Conservation (phyloP, 306 rosid species). For the Pachyrhizus erosus region DNA sequence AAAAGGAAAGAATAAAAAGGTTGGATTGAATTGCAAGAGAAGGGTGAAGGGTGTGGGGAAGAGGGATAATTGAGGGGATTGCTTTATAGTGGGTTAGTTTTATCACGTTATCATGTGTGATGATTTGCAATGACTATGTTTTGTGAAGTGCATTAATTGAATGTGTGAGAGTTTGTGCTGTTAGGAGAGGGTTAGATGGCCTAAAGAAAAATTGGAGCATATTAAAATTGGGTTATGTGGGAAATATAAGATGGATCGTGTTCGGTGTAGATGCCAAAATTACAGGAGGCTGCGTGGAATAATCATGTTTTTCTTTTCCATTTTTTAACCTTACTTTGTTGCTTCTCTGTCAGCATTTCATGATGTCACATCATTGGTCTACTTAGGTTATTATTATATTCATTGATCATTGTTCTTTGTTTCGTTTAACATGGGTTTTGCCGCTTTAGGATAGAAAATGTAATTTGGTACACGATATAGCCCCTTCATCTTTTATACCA, state of each 20-base stretch:
- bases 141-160: constrained; percentile 24
- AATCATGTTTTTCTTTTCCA: not conserved
- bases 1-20: not conserved
- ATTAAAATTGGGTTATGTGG: not conserved
- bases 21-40: not conserved
- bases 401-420: not conserved
- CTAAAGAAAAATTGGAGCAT: constrained; percentile 31
- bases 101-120: constrained; percentile 49
- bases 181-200: constrained; percentile 58
- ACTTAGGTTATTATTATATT: not conserved
- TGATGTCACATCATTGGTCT: constrained; percentile 19
- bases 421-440: not conserved
- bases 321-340: not conserved
- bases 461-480: not conserved
- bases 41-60: constrained; percentile 40
- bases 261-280: not conserved
- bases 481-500: not conserved
- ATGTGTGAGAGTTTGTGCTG: constrained; percentile 45
- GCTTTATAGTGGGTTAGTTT: constrained; percentile 42
- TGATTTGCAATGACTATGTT: constrained; percentile 64
- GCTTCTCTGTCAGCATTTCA: constrained; percentile 24
- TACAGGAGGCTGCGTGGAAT: not conserved
- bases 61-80: constrained; percentile 16
- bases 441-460: not conserved
- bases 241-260: not conserved